Conservation (phyloP, 371 early-diverging fungal species). For the Fennellomyces sp. region DNA sequence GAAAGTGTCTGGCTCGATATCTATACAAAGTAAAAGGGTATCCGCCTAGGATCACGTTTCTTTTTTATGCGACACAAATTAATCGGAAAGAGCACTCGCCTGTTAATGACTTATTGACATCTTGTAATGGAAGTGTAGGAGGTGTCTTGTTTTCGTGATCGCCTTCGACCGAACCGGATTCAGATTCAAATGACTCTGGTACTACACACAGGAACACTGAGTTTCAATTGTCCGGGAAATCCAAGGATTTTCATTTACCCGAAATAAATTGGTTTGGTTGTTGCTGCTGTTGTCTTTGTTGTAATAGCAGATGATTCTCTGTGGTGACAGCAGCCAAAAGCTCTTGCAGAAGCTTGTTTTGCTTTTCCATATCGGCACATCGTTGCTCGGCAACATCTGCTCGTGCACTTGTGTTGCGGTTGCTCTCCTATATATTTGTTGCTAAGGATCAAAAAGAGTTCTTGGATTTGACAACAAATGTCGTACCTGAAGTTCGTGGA, state of each 20-base stretch:
- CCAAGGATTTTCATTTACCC: background rate
- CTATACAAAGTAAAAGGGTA: background rate
- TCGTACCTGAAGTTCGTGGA: conserved; percentile 16
- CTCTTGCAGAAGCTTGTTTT: conserved; percentile 1
- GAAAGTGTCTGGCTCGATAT: background rate
- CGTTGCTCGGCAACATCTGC: conserved; percentile 16
- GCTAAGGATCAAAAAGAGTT: background rate
- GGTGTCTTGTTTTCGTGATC: background rate
- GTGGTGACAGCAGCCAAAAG: conserved; percentile 3
- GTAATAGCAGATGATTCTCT: conserved; percentile 6
- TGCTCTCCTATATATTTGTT: conserved; percentile 10
- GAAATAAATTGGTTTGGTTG: background rate
- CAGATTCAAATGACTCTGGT: background rate
- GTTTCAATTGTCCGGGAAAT: background rate
- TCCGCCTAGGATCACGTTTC: conserved; percentile 14
- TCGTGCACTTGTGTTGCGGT: conserved; percentile 11
- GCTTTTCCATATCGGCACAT: background rate
- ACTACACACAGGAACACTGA: too few species aligned
- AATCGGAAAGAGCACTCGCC: conserved; percentile 6
- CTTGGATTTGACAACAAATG: background rate
- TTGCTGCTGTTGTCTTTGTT: background rate
- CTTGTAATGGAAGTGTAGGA: background rate
- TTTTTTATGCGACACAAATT: background rate
- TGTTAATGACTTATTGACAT: background rate
- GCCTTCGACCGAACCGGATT: background rate